Evolutionary conservation across 129 eudicot species (phyloP).

Genomic region (Escallonia rubra): DNA sequence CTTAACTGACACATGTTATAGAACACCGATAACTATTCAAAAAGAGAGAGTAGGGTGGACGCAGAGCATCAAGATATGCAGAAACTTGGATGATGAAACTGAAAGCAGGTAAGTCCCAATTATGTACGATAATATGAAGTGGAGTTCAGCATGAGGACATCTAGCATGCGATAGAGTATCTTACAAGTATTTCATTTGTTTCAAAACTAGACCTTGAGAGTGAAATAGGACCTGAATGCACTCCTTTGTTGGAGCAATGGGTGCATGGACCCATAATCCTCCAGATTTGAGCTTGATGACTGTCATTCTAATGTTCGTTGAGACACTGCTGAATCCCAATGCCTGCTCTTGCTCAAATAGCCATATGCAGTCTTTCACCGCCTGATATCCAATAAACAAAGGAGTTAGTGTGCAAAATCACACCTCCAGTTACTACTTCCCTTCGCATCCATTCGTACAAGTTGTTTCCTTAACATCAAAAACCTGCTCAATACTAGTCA

Average conservation of each 20-base stretch:
- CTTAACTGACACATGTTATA: too few relatives aligned
- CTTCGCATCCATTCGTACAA: too few relatives aligned
- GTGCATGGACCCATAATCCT: constrained; percentile 97
- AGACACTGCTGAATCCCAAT: constrained; percentile 96
- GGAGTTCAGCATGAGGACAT: too few relatives aligned
- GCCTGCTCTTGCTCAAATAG: constrained; percentile 98
- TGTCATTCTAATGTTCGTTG: constrained; percentile 94
- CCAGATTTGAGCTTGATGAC: constrained; percentile 96
- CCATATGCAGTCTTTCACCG: constrained; percentile 87
- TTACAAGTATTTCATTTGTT: not conserved
- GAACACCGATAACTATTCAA: too few relatives aligned
- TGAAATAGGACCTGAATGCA: constrained; percentile 65
- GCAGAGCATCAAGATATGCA: too few relatives aligned
- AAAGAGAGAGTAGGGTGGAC: too few relatives aligned
- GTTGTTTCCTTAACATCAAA: too few relatives aligned
- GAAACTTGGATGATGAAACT: too few relatives aligned
- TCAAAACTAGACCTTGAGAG: not conserved
- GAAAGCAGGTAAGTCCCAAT: too few relatives aligned
- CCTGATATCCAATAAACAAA: constrained; percentile 38
- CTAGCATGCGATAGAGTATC: not conserved
- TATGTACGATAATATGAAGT: too few relatives aligned
- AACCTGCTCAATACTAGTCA: too few relatives aligned
- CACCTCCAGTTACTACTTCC: not conserved
- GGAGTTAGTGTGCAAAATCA: not conserved
- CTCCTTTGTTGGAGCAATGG: constrained; percentile 96